A percentile compares a stretch with the other conserved stretches of the same genome.
phyloP scores from a whole-genome alignment of 2,329 filamentous ascomycete species.

The Dendryphion nanum region DNA sequence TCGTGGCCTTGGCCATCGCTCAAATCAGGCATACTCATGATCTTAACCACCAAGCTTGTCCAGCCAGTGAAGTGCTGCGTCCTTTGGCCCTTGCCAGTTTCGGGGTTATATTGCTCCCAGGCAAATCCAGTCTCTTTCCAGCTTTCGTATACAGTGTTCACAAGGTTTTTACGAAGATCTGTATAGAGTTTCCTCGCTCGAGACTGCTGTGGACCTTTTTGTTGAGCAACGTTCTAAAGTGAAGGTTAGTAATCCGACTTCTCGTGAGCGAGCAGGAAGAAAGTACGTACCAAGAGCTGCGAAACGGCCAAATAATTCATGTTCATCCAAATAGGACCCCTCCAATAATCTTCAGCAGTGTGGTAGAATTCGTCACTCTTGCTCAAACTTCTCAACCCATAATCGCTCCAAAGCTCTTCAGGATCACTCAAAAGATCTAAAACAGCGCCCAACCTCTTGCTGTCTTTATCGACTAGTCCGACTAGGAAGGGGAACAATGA shows the following conservation, averaged over 20 bases:
- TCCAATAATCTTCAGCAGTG: constrained; percentile 95
- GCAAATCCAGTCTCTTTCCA: constrained; percentile 94
- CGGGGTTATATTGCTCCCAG: constrained; percentile 97
- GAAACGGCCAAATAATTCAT: constrained; percentile 88
- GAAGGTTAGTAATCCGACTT: constrained; percentile 5
- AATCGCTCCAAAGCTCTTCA: constrained; percentile 83
- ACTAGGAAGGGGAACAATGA: constrained; percentile 90
- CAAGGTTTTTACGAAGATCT: constrained; percentile 75
- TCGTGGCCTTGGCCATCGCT: constrained; percentile 24
- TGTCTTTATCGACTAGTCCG: constrained; percentile 72
- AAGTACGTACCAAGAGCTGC: constrained; percentile 61
- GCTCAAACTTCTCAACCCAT: constrained; percentile 88
- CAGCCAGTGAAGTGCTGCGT: constrained; percentile 98
- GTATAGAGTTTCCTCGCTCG: constrained; percentile 71
- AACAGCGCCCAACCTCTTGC: constrained; percentile 70
- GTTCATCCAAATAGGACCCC: constrained; percentile 91
- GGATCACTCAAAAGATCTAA: constrained; percentile 77
- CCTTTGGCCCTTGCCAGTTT: constrained; percentile 87
- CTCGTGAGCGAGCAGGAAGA: constrained; percentile 12
- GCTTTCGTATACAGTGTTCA: constrained; percentile 81
- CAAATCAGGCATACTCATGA: constrained; percentile 89
- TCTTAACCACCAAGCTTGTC: constrained; percentile 97
- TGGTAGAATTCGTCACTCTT: constrained; percentile 80
- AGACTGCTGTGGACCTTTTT: constrained; percentile 62
- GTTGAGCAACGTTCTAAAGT: constrained; percentile 61